Conservation (phyloP, 805 yeast species). For the Zygotorulaspora florentina region DNA sequence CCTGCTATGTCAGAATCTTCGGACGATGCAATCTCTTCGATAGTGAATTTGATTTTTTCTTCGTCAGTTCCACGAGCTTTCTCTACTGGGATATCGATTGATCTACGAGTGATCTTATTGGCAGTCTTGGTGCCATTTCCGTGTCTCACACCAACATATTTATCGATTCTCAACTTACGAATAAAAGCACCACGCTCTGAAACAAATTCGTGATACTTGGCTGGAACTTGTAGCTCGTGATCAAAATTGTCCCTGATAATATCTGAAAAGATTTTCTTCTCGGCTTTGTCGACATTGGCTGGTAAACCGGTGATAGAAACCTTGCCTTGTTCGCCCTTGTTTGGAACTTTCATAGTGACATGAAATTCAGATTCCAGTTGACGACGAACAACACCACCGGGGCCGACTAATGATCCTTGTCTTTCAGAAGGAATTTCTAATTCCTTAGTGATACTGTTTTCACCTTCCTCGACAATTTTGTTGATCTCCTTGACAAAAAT, state of each 20-base stretch:
- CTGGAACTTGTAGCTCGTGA: constrained; percentile 54
- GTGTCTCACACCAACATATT: constrained; percentile 55
- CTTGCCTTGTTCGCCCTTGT: constrained; percentile 43
- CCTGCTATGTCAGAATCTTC: constrained; percentile 27
- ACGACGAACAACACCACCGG: constrained; percentile 72
- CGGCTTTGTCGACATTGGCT: constrained; percentile 60
- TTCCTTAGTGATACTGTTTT: constrained; percentile 51
- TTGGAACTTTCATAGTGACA: constrained; percentile 66
- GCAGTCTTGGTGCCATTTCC: constrained; percentile 51
- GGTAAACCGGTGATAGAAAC: constrained; percentile 63
- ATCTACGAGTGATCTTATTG: constrained; percentile 42
- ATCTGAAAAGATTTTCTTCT: constrained; percentile 49
- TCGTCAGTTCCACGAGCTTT: constrained; percentile 42
- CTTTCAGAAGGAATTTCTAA: constrained; percentile 63
- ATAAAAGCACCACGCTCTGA: constrained; percentile 63
- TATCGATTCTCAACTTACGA: constrained; percentile 49
- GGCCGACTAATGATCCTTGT: constrained; percentile 75
- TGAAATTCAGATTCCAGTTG: constrained; percentile 64
- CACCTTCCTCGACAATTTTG: constrained; percentile 58
- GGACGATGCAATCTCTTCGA: constrained; percentile 35
- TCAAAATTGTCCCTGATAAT: constrained; percentile 57
- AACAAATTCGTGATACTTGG: constrained; percentile 52
- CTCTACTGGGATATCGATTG: constrained; percentile 46
- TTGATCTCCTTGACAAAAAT: constrained; percentile 60
- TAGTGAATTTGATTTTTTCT: constrained; percentile 45